Evolutionary conservation across 2,329 filamentous ascomycete species (phyloP).

Genomic region (Cadophora luteo-olivacea): DNA sequence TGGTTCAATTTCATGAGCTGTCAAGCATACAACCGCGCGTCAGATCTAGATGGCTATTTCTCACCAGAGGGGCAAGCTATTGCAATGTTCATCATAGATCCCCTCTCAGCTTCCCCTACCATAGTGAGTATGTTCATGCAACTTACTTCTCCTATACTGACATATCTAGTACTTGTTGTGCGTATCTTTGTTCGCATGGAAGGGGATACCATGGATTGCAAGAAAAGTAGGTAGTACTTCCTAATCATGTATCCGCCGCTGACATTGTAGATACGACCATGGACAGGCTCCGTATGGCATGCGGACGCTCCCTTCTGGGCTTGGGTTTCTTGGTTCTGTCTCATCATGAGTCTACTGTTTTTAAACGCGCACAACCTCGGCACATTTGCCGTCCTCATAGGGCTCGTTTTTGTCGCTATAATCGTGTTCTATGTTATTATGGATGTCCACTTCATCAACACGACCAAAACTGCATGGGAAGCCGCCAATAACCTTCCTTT

Average conservation of each 20-base stretch:
- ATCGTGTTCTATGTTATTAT: background rate
- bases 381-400: background rate
- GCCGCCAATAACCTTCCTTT: background rate
- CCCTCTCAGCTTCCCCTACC: background rate
- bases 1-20: conserved; percentile 20
- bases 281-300: background rate
- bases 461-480: background rate
- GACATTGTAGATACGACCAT: background rate
- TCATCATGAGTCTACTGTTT: background rate
- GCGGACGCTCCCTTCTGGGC: background rate
- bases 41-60: conserved; percentile 6
- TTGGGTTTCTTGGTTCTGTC: background rate
- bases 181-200: background rate
- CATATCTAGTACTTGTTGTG: background rate
- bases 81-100: background rate
- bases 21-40: conserved; percentile 5
- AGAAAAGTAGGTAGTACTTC: background rate
- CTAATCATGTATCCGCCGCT: background rate
- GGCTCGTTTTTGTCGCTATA: background rate
- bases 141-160: background rate
- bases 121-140: conserved; percentile 1
- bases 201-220: background rate
- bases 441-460: background rate
- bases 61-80: background rate
- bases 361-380: background rate